A percentile compares a stretch with the other conserved stretches of the same genome.
Evolutionary conservation across 305 asterid species (phyloP).

Genomic region (Lippia alba): DNA sequence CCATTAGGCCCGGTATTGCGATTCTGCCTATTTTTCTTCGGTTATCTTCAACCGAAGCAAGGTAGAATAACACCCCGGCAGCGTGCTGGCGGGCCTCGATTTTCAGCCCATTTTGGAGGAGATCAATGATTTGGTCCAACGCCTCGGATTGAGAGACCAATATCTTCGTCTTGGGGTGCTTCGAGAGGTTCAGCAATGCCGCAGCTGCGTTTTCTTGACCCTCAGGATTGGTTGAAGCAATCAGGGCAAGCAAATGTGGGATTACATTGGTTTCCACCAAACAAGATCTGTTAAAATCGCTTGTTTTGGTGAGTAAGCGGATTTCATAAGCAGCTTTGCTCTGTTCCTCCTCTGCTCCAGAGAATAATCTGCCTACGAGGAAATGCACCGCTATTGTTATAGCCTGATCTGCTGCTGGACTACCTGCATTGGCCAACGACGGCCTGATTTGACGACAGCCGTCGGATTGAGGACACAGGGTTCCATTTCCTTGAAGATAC

Average conservation of each 20-base stretch:
- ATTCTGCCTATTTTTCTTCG: slow-evolving; percentile 56
- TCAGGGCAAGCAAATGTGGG: slow-evolving; percentile 56
- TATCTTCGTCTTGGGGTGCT: slow-evolving; percentile 47
- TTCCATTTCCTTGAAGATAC: slow-evolving; percentile 45
- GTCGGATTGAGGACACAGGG: slow-evolving; percentile 46
- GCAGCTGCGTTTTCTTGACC: slow-evolving; percentile 69
- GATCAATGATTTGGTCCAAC: slow-evolving; percentile 47
- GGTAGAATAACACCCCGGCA: slow-evolving; percentile 76
- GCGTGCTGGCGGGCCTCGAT: slow-evolving; percentile 79
- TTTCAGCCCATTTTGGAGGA: slow-evolving; percentile 50
- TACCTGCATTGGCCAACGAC: slow-evolving; percentile 35
- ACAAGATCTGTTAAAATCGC: slow-evolving; percentile 75
- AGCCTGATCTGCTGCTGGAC: slow-evolving; percentile 56
- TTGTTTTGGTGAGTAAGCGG: slow-evolving; percentile 78
- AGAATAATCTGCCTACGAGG: slow-evolving; percentile 56
- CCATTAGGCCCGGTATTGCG: slow-evolving; percentile 55
- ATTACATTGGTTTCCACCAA: slow-evolving; percentile 67
- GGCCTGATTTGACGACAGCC: slow-evolving; percentile 26
- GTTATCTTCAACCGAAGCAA: slow-evolving; percentile 69
- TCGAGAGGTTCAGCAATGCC: slow-evolving; percentile 64
- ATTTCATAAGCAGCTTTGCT: slow-evolving; percentile 67
- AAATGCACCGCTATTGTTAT: slow-evolving; percentile 52
- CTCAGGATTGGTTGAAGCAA: slow-evolving; percentile 43
- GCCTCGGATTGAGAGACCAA: slow-evolving; percentile 57
- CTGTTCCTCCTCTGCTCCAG: slow-evolving; percentile 48